Evolutionary conservation across 1,139 yeast species (phyloP).

Genomic region (Yamadazyma triangularis): DNA sequence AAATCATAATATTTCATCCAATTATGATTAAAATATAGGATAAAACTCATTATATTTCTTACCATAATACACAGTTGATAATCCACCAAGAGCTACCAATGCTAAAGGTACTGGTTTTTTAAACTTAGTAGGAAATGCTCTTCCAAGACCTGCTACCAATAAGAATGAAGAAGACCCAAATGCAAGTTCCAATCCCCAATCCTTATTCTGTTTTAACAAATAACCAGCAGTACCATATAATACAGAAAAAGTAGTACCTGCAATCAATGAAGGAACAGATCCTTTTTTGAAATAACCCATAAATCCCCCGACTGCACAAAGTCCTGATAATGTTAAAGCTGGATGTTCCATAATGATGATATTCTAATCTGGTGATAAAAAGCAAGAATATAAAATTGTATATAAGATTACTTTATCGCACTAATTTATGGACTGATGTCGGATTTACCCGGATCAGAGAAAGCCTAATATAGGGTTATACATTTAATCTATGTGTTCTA

Average conservation of each 20-base stretch:
- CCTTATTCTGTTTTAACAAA: constrained; percentile 65
- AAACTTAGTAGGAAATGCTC: constrained; percentile 58
- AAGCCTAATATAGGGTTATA: too few relatives aligned
- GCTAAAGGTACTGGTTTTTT: constrained; percentile 73
- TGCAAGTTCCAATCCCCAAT: constrained; percentile 79
- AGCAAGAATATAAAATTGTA: too few relatives aligned
- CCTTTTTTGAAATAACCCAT: constrained; percentile 70
- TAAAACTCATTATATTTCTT: constrained; percentile 71
- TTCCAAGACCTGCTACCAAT: constrained; percentile 62
- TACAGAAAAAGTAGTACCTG: constrained; percentile 68
- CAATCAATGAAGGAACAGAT: constrained; percentile 75
- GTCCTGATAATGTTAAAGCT: constrained; percentile 69
- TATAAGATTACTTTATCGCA: too few relatives aligned
- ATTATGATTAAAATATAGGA: constrained; percentile 21
- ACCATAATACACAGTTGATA: constrained; percentile 65
- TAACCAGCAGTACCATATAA: constrained; percentile 78
- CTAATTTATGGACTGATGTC: too few relatives aligned
- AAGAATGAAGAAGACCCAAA: constrained; percentile 65
- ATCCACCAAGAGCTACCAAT: constrained; percentile 59
- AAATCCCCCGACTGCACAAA: constrained; percentile 69
- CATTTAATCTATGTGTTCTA: too few relatives aligned
- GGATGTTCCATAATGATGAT: constrained; percentile 61
- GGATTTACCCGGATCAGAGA: too few relatives aligned
- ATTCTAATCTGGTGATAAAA: background rate
- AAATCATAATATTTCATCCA: too few relatives aligned